Evolutionary conservation across 2,329 filamentous ascomycete genomes (phyloP), one percentile per base, ranked within the genome.

Genomic region (Nemania sp.): DNA sequence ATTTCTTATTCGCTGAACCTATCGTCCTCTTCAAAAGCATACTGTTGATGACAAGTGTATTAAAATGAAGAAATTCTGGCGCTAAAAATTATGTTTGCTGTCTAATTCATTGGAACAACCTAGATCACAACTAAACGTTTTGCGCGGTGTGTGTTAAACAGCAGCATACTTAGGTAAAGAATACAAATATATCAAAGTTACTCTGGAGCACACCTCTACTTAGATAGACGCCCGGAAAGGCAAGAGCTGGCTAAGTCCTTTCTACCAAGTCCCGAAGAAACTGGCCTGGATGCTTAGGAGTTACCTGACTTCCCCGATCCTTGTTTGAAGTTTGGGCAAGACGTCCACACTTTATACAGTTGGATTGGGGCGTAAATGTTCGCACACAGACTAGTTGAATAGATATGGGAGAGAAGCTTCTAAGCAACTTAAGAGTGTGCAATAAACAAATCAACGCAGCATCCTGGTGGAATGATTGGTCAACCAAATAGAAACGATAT

Each of bases 401-500:
- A 84, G 83, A 85, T 86, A 93, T 82, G 82, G 88, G 81, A 76
- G 77, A 82, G 80, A 78, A 79, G 72, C 75, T 76, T 84, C 82
- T 82, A 91, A 90, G 83, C 90, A 96, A 94, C 91, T 96, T 89
- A 96, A 96, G 88, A 89, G 89, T 88, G 89, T 93, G 91, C 91
- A 89, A 71, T n/a, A n/a, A 11, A 61, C 49, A 37, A 30, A 36
- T 43, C 40, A 24, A 65, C 45, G 72, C 65, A 49, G 15, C 24
- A 7, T 40, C 19, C 20, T 34, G 41, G 33, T 19, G 22, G 14
- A 39, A 17, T 52, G 6, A 23, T 39, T 17, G 44, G 17, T 39
- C 53, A 45, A 42, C 39, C 28, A 8, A 52, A 33, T 19, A 22
- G 44, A 24, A 52, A 58, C 30, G n/a, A n/a, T n/a, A n/a, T n/a